These are phyloP conservation scores for Colletotrichum chlorophyti DNA, from an alignment of 2,329 filamentous ascomycete species.

Conservation along the genomic window DNA sequence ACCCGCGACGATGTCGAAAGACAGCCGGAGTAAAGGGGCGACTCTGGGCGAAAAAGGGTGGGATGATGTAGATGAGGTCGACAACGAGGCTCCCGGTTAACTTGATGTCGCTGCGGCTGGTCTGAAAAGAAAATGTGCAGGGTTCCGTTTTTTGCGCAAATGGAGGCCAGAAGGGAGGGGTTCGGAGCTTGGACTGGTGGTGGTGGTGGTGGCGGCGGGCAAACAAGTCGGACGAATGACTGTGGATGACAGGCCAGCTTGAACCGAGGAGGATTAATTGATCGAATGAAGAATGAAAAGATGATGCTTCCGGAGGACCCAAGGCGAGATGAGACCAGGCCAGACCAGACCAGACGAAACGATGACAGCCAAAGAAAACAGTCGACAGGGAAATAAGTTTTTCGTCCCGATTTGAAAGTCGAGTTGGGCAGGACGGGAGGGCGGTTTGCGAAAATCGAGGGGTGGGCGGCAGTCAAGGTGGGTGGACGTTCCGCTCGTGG, in stretches of 20 bases:
- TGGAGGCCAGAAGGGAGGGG: neutral
- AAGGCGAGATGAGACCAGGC: slow-evolving; percentile 23
- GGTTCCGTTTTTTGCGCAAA: slow-evolving; percentile 21
- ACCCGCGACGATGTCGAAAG: slow-evolving; percentile 54
- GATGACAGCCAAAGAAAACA: neutral
- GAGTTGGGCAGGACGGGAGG: no score
- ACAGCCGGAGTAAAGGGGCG: slow-evolving; percentile 53
- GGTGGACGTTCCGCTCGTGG: slow-evolving; percentile 27
- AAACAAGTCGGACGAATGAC: neutral
- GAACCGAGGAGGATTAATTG: slow-evolving; percentile 1
- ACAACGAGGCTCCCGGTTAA: slow-evolving; percentile 11
- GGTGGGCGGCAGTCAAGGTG: slow-evolving; percentile 28
- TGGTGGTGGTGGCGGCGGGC: no score
- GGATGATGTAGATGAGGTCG: slow-evolving; percentile 10
- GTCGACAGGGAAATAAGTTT: slow-evolving; percentile 5
- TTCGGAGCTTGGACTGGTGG: slow-evolving; percentile 13
- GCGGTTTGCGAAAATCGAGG: slow-evolving; percentile 27
- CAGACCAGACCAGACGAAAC: no score
- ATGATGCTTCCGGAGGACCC: no score
- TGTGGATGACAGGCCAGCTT: slow-evolving; percentile 1
- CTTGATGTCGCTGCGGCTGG: neutral
- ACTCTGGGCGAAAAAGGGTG: slow-evolving; percentile 27
- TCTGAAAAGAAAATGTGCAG: slow-evolving; percentile 6
- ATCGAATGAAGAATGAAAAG: no score
- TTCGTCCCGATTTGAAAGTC: slow-evolving; percentile 15